Evolutionary conservation across 1,139 yeast genomes (phyloP).

Genomic region (Yamadazyma oceani): DNA sequence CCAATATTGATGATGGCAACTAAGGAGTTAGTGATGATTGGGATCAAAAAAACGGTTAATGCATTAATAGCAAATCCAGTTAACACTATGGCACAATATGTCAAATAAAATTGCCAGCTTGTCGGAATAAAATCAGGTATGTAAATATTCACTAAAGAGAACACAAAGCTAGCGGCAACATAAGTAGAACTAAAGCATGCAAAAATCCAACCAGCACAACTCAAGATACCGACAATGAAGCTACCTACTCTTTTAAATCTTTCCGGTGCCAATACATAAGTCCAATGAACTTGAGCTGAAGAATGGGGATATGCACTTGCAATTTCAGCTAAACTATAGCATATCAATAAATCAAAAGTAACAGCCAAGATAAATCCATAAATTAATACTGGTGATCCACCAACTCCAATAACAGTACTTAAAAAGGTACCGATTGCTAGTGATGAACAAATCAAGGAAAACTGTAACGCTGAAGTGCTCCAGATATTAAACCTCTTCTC

Average conservation of each 20-base stretch:
- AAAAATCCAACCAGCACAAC: slow-evolving; percentile 54
- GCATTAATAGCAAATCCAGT: slow-evolving; percentile 22
- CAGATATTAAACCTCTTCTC: slow-evolving; percentile 24
- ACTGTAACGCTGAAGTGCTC: slow-evolving; percentile 25
- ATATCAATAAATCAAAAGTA: slow-evolving; percentile 21
- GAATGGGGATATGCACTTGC: slow-evolving; percentile 31
- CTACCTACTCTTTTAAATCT: slow-evolving; percentile 24
- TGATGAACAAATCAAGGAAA: slow-evolving; percentile 25
- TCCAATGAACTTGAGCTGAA: slow-evolving; percentile 33
- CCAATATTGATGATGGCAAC: slow-evolving; percentile 25
- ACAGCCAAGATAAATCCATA: slow-evolving; percentile 25
- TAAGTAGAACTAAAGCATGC: slow-evolving; percentile 30
- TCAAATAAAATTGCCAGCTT: slow-evolving; percentile 25
- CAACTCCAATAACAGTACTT: slow-evolving; percentile 27
- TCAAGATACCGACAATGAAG: slow-evolving; percentile 47
- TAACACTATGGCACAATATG: slow-evolving; percentile 19
- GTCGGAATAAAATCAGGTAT: slow-evolving; percentile 23
- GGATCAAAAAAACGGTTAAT: slow-evolving; percentile 20
- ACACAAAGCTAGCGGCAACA: slow-evolving; percentile 45
- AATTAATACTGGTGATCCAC: slow-evolving; percentile 26
- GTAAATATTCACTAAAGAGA: slow-evolving; percentile 39
- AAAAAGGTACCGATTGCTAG: slow-evolving; percentile 28
- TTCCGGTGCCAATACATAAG: slow-evolving; percentile 24
- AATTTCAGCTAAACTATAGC: slow-evolving; percentile 27
- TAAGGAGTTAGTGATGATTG: slow-evolving; percentile 19